These are phyloP conservation scores for Earliella scabrosa DNA, from an alignment of 1,284 basidiomycete species.

Conservation along the genomic window DNA sequence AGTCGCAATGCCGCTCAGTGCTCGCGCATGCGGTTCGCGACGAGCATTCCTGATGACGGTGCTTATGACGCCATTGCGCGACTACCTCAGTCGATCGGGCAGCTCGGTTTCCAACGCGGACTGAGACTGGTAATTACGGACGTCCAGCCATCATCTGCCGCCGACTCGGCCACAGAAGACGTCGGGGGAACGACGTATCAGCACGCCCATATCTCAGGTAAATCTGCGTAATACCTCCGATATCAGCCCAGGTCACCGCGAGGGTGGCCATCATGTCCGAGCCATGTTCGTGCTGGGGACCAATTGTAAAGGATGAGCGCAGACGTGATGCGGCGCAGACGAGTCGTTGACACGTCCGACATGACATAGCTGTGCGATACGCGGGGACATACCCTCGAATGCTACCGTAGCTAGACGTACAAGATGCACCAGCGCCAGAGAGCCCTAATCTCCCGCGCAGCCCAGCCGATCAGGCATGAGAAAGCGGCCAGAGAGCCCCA, in stretches of 20 bases:
- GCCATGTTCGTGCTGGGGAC: constrained; percentile 15
- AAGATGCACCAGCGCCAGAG: constrained; percentile 1
- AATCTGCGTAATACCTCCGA: constrained; percentile 22
- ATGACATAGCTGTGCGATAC: constrained; percentile 8
- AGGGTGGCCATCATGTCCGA: neutral
- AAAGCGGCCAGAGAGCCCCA: neutral
- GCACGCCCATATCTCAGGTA: constrained; percentile 3
- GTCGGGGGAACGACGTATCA: constrained; percentile 23
- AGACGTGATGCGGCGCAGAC: neutral
- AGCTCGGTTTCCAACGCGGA: no score
- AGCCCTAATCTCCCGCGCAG: constrained; percentile 8
- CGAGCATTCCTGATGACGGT: no score
- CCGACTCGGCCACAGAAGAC: neutral
- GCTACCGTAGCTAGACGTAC: neutral
- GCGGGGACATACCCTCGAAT: constrained; percentile 5
- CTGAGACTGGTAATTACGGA: neutral
- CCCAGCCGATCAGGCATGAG: neutral
- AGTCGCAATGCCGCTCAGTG: no score
- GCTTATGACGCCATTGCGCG: no score
- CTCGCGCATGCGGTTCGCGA: no score
- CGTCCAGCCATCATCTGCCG: constrained; percentile 3
- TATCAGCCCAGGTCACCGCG: constrained; percentile 16
- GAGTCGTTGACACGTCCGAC: constrained; percentile 13
- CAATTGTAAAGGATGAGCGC: constrained; percentile 17
- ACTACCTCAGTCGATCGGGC: no score